Percentiles rank a stretch among this genome's conserved stretches.
These are phyloP conservation scores for Tripterygium wilfordii DNA, from an alignment of 177 flowering plant species.

Conservation along the genomic window DNA sequence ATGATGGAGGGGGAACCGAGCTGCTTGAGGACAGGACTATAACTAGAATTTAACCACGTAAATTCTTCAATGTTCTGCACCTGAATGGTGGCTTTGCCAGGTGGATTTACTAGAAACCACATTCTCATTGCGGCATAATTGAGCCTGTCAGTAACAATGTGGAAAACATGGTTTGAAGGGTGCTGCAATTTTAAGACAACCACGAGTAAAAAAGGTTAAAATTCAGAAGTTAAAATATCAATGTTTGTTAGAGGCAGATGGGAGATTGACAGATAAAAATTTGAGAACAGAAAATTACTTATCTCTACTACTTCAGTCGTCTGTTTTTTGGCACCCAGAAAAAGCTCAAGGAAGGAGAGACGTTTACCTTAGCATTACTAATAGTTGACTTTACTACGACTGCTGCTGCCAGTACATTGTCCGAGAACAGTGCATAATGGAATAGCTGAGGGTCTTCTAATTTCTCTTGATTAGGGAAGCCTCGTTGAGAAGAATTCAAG, in stretches of 20 bases:
- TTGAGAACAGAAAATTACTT: neutral
- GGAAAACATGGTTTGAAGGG: conserved; percentile 81
- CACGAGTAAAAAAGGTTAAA: no score
- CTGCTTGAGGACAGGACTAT: conserved; percentile 89
- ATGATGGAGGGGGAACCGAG: conserved; percentile 72
- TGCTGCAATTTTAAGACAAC: no score
- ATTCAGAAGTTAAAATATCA: no score
- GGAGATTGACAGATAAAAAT: neutral
- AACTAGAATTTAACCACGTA: conserved; percentile 88
- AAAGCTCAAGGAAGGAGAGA: no score
- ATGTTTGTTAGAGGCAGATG: no score
- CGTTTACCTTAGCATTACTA: conserved; percentile 66
- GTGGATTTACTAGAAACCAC: conserved; percentile 93
- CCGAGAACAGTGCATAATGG: conserved; percentile 93
- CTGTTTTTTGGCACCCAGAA: no score
- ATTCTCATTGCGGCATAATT: conserved; percentile 97
- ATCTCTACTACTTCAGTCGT: no score
- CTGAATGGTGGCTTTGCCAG: conserved; percentile 69
- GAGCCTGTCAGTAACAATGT: conserved; percentile 86
- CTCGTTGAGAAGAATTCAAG: conserved; percentile 49
- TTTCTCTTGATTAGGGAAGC: conserved; percentile 66
- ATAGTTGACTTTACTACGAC: conserved; percentile 92
- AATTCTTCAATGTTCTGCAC: conserved; percentile 89
- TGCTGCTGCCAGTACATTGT: conserved; percentile 83
- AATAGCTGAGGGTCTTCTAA: conserved; percentile 60